A percentile compares a stretch with the other conserved stretches of the same genome.
Evolutionary conservation across 192 early-diverging fungal species (phyloP).

Genomic region (Coemansia sp.): DNA sequence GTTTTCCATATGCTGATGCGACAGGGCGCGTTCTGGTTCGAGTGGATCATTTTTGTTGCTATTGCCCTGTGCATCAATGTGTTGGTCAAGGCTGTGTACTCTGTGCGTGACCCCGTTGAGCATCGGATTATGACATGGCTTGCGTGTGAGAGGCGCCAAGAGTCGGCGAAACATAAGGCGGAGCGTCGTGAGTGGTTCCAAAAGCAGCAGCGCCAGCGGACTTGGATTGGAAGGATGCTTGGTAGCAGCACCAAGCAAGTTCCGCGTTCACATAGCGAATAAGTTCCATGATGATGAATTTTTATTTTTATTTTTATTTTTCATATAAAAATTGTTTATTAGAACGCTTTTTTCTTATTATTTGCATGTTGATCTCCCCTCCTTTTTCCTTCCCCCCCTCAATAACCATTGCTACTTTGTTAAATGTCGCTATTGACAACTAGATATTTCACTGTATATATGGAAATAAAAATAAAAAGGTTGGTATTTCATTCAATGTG

Average conservation of each 20-base stretch:
- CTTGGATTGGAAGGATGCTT: background rate
- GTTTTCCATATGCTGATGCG: conserved; percentile 54
- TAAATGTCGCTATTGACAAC: no score
- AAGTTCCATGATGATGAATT: no score
- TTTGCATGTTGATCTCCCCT: no score
- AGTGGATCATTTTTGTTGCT: conserved; percentile 59
- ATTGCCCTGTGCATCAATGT: conserved; percentile 60
- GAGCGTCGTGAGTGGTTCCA: conserved; percentile 8
- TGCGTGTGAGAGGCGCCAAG: conserved; percentile 26
- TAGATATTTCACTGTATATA: no score
- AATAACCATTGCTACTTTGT: no score
- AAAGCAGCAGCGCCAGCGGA: no score
- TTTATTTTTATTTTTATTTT: background rate
- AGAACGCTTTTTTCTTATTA: no score
- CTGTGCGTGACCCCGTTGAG: conserved; percentile 37
- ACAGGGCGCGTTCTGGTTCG: conserved; percentile 61
- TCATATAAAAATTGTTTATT: no score
- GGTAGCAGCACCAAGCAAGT: background rate
- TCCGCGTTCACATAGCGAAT: background rate
- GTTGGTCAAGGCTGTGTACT: conserved; percentile 33
- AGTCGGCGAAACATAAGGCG: conserved; percentile 9
- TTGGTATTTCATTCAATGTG: no score
- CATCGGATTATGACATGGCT: conserved; percentile 40
- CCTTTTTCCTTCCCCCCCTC: no score
- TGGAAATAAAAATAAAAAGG: no score